Conservation (phyloP, 495 filamentous ascomycete species). For the Chaetomium tenue region DNA sequence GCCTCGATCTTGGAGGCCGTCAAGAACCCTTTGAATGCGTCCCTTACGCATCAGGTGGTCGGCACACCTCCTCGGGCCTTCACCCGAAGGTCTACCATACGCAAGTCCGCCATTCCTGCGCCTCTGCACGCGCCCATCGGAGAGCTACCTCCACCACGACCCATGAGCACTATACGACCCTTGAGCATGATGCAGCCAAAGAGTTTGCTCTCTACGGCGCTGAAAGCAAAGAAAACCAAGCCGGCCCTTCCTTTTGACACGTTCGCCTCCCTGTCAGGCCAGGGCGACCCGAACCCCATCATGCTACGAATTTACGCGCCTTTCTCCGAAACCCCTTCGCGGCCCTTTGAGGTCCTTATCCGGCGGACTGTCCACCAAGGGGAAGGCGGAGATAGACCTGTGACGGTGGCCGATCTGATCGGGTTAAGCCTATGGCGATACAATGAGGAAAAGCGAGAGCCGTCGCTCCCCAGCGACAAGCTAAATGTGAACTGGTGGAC, state of each 20-base stretch:
- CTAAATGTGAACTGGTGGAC: slow-evolving; percentile 90
- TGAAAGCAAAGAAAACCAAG: slow-evolving; percentile 77
- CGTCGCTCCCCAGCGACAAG: slow-evolving; percentile 64
- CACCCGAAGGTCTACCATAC: slow-evolving; percentile 49
- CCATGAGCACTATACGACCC: slow-evolving; percentile 78
- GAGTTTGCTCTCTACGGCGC: slow-evolving; percentile 62
- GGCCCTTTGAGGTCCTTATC: slow-evolving; percentile 75
- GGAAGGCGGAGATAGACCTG: slow-evolving; percentile 58
- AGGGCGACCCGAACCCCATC: slow-evolving; percentile 77
- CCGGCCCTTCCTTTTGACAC: slow-evolving; percentile 78
- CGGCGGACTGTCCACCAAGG: slow-evolving; percentile 71
- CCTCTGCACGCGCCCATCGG: slow-evolving; percentile 59
- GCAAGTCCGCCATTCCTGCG: slow-evolving; percentile 43
- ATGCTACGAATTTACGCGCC: slow-evolving; percentile 84
- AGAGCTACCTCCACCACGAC: slow-evolving; percentile 86
- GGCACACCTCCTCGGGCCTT: slow-evolving; percentile 56
- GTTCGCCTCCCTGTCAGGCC: slow-evolving; percentile 83
- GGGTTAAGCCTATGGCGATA: slow-evolving; percentile 87
- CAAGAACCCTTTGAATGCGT: slow-evolving; percentile 49
- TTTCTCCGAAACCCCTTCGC: slow-evolving; percentile 68
- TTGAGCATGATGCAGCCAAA: slow-evolving; percentile 79
- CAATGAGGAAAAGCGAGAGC: slow-evolving; percentile 73
- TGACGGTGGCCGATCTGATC: slow-evolving; percentile 87
- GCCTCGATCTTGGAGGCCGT: slow-evolving; percentile 52
- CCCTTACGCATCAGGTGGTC: slow-evolving; percentile 50